phyloP scores from a whole-genome alignment of 345 rosid genomes.

The Populus alba region DNA sequence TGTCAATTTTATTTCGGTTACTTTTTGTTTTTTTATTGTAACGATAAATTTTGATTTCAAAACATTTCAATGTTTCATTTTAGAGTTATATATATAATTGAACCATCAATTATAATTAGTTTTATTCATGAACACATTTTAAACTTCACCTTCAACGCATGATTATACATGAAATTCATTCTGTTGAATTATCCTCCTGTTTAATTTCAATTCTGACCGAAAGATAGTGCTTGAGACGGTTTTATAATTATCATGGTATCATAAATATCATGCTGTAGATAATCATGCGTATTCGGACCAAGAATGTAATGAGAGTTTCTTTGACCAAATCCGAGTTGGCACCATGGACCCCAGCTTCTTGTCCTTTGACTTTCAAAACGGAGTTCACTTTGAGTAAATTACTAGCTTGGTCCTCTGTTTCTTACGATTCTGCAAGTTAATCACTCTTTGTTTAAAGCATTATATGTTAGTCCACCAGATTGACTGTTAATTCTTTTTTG shows the following conservation, averaged over 20 bases:
- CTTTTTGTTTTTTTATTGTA: too few species aligned
- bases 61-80: too few species aligned
- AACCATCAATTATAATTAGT: too few species aligned
- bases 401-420: background rate
- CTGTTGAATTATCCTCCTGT: too few species aligned
- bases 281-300: slow-evolving; percentile 6
- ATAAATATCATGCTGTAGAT: background rate
- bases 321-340: slow-evolving; percentile 13
- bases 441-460: background rate
- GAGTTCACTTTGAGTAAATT: background rate
- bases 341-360: background rate
- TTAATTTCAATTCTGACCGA: too few species aligned
- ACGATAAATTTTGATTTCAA: too few species aligned
- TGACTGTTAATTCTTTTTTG: background rate
- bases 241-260: too few species aligned
- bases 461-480: background rate
- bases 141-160: too few species aligned
- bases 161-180: too few species aligned
- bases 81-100: too few species aligned
- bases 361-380: slow-evolving; percentile 5
- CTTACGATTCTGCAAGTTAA: background rate
- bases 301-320: background rate
- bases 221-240: too few species aligned
- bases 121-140: too few species aligned
- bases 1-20: rapidly evolving